phyloP scores from a whole-genome alignment of 2,329 filamentous ascomycete genomes.

The Trichophaea hybrida region DNA sequence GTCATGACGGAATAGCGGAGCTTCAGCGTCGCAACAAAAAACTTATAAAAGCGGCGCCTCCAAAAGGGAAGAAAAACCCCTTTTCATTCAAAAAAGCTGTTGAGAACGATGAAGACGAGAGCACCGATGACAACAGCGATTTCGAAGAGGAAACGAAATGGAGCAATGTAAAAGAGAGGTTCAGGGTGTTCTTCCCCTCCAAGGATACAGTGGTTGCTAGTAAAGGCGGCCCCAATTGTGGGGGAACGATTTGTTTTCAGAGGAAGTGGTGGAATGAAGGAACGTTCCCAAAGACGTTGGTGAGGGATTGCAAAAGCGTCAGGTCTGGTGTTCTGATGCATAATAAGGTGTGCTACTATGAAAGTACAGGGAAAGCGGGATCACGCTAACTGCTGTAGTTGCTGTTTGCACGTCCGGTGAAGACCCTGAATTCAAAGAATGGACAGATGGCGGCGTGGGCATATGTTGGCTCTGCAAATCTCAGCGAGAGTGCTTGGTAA shows the following conservation, averaged over 20 bases:
- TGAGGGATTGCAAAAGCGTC: conserved; percentile 62
- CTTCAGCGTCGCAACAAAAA: conserved; percentile 30
- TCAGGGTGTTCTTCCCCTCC: conserved; percentile 72
- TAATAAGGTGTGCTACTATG: conserved; percentile 52
- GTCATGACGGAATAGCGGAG: conserved; percentile 35
- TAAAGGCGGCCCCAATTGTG: conserved; percentile 49
- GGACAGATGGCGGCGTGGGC: conserved; percentile 46
- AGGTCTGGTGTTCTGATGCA: conserved; percentile 67
- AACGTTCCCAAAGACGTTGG: conserved; percentile 54
- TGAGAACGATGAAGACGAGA: conserved; percentile 31
- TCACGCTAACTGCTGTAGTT: conserved; percentile 8
- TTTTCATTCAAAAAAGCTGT: neutral
- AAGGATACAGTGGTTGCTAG: conserved; percentile 51
- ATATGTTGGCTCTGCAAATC: conserved; percentile 81
- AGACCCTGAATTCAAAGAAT: conserved; percentile 21
- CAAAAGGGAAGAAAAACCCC: neutral
- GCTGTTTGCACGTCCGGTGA: conserved; percentile 22
- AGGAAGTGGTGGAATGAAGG: conserved; percentile 50
- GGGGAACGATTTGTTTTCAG: conserved; percentile 71
- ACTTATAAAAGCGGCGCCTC: neutral
- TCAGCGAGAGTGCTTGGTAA: conserved; percentile 86
- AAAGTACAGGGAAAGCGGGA: conserved; percentile 2
- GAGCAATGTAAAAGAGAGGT: conserved; percentile 34
- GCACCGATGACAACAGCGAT: conserved; percentile 21
- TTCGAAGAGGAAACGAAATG: conserved; percentile 16